Evolutionary conservation across 306 rosid genomes (phyloP), one percentile per base, ranked within the genome.

Genomic region (Lablab purpureus): DNA sequence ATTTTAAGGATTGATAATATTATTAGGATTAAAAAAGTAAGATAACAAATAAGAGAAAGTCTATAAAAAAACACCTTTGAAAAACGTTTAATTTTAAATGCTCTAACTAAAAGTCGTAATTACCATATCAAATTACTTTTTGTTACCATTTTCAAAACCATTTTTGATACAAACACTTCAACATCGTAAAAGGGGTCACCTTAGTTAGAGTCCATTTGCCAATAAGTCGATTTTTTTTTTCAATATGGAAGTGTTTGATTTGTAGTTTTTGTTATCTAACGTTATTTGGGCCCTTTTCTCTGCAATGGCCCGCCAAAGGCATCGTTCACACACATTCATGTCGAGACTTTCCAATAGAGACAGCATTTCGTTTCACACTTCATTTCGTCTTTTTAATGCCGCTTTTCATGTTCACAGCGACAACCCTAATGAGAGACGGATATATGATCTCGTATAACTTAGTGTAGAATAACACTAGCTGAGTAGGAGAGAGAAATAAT

Each of bases 221-320:
- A 5, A 4, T 25, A 54, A 21, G 58, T 18, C 1, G 3, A 6
- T 51, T 18, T 18, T 5, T 18, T 5, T 5, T 51, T 4, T 7
- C 17, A 23, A 25, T 6, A 13, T 73, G 6, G 4, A 7, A 55
- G 40, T 55, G 54, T 56, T 73, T 22, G 43, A 56, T 56, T 22
- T 40, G 18, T 67, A 15, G 1, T 37, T 40, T n/a, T 73, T 19
- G 6, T 73, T 22, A 3, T 55, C 25, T 6, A 9, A 23, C 43
- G 3, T 21, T 2, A 15, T 41, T 41, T 74, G 67, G 78, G 78
- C 78, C 28, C 40, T 63, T 22, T 22, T 40, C 41, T 71, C 40
- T 52, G 14, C 15, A 13, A 19, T 52, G 67, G 50, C 32, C 76
- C 65, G 46, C 76, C 65, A 10, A 52, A 32, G 12, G 19, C 19